Evolutionary conservation across 2,329 filamentous ascomycete genomes (phyloP).

Genomic region (Arthroderma sp.): DNA sequence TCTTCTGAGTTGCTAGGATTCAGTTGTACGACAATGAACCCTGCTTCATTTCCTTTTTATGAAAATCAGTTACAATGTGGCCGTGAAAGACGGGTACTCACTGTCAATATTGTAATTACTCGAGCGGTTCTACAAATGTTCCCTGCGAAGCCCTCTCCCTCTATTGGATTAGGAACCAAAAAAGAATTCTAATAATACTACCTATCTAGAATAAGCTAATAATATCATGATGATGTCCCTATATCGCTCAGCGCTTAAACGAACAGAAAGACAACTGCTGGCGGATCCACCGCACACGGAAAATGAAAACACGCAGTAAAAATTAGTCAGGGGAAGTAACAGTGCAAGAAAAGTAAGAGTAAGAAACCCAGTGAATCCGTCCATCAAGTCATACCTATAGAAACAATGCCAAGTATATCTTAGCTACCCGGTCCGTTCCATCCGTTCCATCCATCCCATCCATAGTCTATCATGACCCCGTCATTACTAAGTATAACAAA

Average conservation of each 20-base stretch:
- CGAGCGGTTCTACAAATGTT: no score
- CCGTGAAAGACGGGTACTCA: no score
- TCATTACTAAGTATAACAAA: not conserved
- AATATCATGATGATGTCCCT: not conserved
- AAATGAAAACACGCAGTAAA: not conserved
- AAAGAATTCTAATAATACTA: not conserved
- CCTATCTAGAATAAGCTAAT: not conserved
- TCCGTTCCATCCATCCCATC: not conserved
- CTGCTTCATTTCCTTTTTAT: no score
- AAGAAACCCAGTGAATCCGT: not conserved
- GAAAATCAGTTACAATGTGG: no score
- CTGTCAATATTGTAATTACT: no score
- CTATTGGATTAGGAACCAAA: no score
- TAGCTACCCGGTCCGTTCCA: not conserved
- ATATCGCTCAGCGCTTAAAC: not conserved
- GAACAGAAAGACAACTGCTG: not conserved
- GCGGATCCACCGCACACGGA: not conserved
- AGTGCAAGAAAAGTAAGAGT: not conserved
- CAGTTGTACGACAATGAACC: no score
- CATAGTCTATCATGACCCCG: slow-evolving; percentile 1
- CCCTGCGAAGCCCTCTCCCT: no score
- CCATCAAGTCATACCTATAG: not conserved
- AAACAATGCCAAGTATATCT: not conserved
- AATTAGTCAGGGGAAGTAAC: not conserved
- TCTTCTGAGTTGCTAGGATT: no score